These are phyloP conservation scores for Sporormia fimetaria DNA, from an alignment of 495 filamentous ascomycete genomes.

Conservation along the genomic window DNA sequence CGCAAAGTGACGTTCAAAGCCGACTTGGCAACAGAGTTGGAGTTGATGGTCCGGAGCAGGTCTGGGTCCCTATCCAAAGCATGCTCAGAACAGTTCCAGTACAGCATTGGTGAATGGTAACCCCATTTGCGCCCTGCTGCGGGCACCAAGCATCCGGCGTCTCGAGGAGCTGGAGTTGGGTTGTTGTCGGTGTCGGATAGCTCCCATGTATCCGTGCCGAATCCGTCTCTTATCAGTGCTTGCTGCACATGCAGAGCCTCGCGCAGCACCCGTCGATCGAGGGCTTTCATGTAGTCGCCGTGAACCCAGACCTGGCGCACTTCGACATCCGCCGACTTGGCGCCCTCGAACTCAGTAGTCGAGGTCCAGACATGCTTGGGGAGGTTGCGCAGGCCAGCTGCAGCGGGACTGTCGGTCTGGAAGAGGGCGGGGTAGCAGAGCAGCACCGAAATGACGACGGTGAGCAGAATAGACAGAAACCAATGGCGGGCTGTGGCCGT, in stretches of 20 bases:
- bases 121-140: conserved; percentile 23
- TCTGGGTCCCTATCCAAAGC: conserved; percentile 46
- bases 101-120: conserved; percentile 63
- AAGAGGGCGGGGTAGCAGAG: conserved; percentile 58
- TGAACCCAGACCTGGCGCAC: conserved; percentile 43
- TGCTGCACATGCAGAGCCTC: conserved; percentile 52
- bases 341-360: conserved; percentile 45
- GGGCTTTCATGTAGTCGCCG: conserved; percentile 57
- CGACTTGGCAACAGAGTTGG: conserved; percentile 40
- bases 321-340: conserved; percentile 35
- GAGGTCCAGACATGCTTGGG: conserved; percentile 70
- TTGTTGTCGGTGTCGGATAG: no score
- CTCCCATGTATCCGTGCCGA: conserved; percentile 3
- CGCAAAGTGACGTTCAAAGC: conserved; percentile 56
- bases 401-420: conserved; percentile 51
- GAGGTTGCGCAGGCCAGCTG: conserved; percentile 47
- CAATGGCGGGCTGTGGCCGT: conserved; percentile 54
- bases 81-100: conserved; percentile 54
- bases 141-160: background rate
- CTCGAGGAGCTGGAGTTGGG: background rate
- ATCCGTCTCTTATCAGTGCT: conserved; percentile 21
- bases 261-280: conserved; percentile 48
- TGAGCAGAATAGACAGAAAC: conserved; percentile 51
- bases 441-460: conserved; percentile 48
- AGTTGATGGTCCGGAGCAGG: conserved; percentile 54